These are phyloP conservation scores for Fusarium hostae DNA, from an alignment of 2,329 filamentous ascomycete genomes.

Conservation along the genomic window DNA sequence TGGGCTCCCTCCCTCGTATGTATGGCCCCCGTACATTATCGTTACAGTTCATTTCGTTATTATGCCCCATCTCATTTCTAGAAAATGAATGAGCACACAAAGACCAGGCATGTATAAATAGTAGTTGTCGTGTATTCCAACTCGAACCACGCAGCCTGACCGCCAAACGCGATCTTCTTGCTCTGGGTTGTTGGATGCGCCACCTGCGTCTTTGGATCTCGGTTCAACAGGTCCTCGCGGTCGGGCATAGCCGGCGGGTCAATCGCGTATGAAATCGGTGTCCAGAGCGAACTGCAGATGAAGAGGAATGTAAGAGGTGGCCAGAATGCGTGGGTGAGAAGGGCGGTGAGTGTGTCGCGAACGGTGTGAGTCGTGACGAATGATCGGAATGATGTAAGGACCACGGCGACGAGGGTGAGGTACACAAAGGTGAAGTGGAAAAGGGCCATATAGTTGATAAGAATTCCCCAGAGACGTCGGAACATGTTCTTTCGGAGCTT, in stretches of 20 bases:
- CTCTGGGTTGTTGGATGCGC: conserved; percentile 61
- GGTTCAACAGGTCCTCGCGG: conserved; percentile 65
- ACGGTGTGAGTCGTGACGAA: conserved; percentile 53
- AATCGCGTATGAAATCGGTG: conserved; percentile 69
- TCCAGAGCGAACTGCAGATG: conserved; percentile 66
- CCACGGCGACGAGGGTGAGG: conserved; percentile 62
- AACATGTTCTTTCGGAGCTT: conserved; percentile 63
- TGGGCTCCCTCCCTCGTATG: conserved; percentile 8
- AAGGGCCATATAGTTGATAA: conserved; percentile 65
- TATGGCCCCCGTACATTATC: conserved; percentile 34
- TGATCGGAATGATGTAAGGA: conserved; percentile 62
- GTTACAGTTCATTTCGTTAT: conserved; percentile 43
- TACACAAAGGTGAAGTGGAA: conserved; percentile 67
- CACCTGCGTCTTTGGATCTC: conserved; percentile 66
- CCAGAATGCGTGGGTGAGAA: conserved; percentile 72
- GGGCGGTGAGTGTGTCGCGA: conserved; percentile 58
- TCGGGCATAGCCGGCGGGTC: conserved; percentile 68
- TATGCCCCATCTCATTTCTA: conserved; percentile 8
- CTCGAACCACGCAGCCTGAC: conserved; percentile 66
- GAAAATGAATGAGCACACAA: conserved; percentile 55
- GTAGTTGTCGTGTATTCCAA: conserved; percentile 64
- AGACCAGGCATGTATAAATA: conserved; percentile 60
- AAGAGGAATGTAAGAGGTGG: conserved; percentile 68
- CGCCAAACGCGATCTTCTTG: conserved; percentile 66
- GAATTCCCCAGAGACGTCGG: conserved; percentile 63